Conservation (phyloP, 371 early-diverging fungal genomes). For the Capillidium heterosporum region DNA sequence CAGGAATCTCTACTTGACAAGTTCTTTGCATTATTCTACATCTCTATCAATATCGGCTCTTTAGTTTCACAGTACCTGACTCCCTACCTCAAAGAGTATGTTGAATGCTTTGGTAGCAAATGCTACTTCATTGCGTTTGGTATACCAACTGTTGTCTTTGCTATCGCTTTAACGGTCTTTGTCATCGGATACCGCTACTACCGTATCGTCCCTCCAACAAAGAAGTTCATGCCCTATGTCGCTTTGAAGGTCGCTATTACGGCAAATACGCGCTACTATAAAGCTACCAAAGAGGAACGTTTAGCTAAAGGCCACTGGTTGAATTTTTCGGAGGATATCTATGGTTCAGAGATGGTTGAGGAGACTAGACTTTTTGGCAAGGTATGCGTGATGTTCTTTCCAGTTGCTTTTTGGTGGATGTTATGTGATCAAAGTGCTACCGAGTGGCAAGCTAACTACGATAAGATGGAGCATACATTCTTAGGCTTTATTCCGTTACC, state of each 20-base stretch:
- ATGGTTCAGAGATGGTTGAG: background rate
- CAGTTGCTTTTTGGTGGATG: slow-evolving; percentile 26
- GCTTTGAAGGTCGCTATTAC: slow-evolving; percentile 5
- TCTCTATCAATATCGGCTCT: slow-evolving; percentile 25
- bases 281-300: background rate
- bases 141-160: slow-evolving; percentile 3
- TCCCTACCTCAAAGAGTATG: background rate
- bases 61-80: slow-evolving; percentile 6
- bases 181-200: slow-evolving; percentile 16
- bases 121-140: slow-evolving; percentile 5
- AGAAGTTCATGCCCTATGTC: slow-evolving; percentile 23
- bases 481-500: background rate
- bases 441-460: slow-evolving; percentile 6
- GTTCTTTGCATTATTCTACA: slow-evolving; percentile 30
- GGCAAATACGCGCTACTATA: background rate
- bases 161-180: slow-evolving; percentile 6
- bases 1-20: slow-evolving; percentile 3
- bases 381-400: slow-evolving; percentile 17
- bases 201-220: slow-evolving; percentile 26
- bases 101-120: slow-evolving; percentile 4
- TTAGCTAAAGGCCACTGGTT: slow-evolving; percentile 3
- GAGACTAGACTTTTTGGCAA: too few species aligned
- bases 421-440: too few species aligned
- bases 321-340: slow-evolving; percentile 6
- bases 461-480: background rate